Evolutionary conservation across 805 yeast genomes (phyloP).

Genomic region (Starmerella khaoyaiensis): DNA sequence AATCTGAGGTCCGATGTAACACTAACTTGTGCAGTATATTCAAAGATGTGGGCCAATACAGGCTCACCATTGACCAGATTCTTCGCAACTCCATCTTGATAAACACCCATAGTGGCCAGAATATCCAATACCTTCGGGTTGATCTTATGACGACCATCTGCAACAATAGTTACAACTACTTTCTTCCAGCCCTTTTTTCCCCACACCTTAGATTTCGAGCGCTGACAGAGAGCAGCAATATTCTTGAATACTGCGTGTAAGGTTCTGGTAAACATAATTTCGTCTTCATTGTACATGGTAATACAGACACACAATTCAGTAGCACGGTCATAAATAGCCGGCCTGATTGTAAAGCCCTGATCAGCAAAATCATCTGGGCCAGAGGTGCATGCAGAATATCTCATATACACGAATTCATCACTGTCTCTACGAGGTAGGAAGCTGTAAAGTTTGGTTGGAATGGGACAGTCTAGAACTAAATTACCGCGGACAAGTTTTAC

Average conservation of each 20-base stretch:
- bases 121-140: slow-evolving; percentile 74
- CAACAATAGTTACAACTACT: slow-evolving; percentile 77
- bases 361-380: slow-evolving; percentile 75
- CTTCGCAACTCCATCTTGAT: slow-evolving; percentile 94
- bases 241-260: slow-evolving; percentile 90
- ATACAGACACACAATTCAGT: slow-evolving; percentile 85
- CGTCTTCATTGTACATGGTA: slow-evolving; percentile 97
- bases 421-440: slow-evolving; percentile 77
- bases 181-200: slow-evolving; percentile 96
- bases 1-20: slow-evolving; percentile 80
- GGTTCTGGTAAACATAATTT: slow-evolving; percentile 77
- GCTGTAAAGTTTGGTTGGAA: slow-evolving; percentile 75
- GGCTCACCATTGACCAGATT: slow-evolving; percentile 82
- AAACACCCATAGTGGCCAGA: slow-evolving; percentile 88
- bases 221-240: slow-evolving; percentile 70
- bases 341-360: slow-evolving; percentile 74
- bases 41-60: slow-evolving; percentile 89
- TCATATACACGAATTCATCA: slow-evolving; percentile 91
- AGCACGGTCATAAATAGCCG: slow-evolving; percentile 64
- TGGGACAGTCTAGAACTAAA: slow-evolving; percentile 82
- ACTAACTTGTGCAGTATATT: slow-evolving; percentile 90
- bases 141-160: slow-evolving; percentile 90
- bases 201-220: slow-evolving; percentile 79
- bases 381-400: slow-evolving; percentile 92
- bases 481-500: slow-evolving; percentile 68